Conservation (phyloP, 2,329 filamentous ascomycete species). For the Juglanconis sp. region DNA sequence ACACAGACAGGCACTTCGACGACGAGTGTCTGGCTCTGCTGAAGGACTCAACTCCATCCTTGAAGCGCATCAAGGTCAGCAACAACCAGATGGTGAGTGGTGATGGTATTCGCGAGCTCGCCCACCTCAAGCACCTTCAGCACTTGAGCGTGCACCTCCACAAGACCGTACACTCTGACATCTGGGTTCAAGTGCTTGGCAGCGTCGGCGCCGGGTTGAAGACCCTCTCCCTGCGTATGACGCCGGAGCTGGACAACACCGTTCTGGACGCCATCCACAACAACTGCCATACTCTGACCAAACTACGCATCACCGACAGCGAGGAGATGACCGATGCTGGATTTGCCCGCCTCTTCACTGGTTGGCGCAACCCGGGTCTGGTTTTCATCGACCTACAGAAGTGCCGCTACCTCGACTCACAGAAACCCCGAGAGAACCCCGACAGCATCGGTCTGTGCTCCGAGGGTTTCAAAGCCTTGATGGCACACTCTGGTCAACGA, state of each 20-base stretch:
- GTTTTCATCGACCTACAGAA: slow-evolving; percentile 70
- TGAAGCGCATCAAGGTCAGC: slow-evolving; percentile 75
- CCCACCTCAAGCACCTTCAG: slow-evolving; percentile 59
- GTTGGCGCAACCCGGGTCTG: slow-evolving; percentile 73
- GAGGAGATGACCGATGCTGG: slow-evolving; percentile 71
- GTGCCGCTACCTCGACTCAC: slow-evolving; percentile 73
- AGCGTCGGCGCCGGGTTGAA: slow-evolving; percentile 63
- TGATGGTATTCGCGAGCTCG: slow-evolving; percentile 62
- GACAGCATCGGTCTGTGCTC: slow-evolving; percentile 71
- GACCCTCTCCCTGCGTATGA: slow-evolving; percentile 74
- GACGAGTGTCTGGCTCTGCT: slow-evolving; percentile 67
- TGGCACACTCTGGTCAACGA: slow-evolving; percentile 72
- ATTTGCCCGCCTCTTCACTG: slow-evolving; percentile 68
- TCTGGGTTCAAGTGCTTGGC: slow-evolving; percentile 59
- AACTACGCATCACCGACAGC: slow-evolving; percentile 80
- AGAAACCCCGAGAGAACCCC: slow-evolving; percentile 62
- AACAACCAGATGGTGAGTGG: slow-evolving; percentile 74
- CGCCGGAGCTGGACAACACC: slow-evolving; percentile 63
- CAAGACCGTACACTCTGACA: slow-evolving; percentile 51
- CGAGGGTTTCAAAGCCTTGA: slow-evolving; percentile 73
- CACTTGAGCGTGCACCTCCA: slow-evolving; percentile 73
- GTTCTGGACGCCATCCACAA: slow-evolving; percentile 69
- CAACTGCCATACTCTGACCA: slow-evolving; percentile 64
- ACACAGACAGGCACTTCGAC: slow-evolving; percentile 77
- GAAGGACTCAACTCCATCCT: slow-evolving; percentile 59